These are phyloP conservation scores for Fusarium brachygibbosum DNA, from an alignment of 2,329 filamentous ascomycete species.

Conservation along the genomic window DNA sequence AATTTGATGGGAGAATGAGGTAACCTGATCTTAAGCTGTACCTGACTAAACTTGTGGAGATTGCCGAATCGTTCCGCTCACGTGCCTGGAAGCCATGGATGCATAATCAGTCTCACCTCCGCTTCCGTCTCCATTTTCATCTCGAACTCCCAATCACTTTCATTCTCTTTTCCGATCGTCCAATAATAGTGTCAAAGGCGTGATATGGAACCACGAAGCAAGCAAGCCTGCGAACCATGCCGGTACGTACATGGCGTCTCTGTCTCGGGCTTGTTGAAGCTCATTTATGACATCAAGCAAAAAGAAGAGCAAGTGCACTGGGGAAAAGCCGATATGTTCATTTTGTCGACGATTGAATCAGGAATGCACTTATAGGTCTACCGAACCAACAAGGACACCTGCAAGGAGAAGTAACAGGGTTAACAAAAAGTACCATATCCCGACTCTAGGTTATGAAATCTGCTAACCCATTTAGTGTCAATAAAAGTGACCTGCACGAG, in stretches of 20 bases:
- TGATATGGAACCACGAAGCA: conserved; percentile 18
- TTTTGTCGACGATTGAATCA: conserved; percentile 12
- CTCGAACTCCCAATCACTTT: neutral
- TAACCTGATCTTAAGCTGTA: too few species aligned
- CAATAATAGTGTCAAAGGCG: neutral
- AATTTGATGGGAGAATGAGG: neutral
- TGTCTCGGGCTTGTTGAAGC: fast-evolving
- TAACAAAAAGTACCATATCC: neutral
- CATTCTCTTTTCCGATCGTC: too few species aligned
- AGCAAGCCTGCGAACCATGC: conserved; percentile 24
- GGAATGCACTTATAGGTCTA: neutral
- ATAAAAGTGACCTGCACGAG: neutral
- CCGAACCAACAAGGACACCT: neutral
- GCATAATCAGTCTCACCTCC: neutral
- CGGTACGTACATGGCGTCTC: neutral
- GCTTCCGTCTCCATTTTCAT: conserved; percentile 4
- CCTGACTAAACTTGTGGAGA: neutral
- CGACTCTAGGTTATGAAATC: fast-evolving
- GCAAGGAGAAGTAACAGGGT: neutral
- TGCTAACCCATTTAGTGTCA: neutral
- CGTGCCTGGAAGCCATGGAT: neutral
- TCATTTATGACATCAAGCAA: neutral
- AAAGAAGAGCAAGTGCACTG: conserved; percentile 27
- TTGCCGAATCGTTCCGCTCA: neutral
- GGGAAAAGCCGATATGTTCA: conserved; percentile 17